Evolutionary conservation across 2,329 filamentous ascomycete species (phyloP), one percentile per base, ranked within the genome.

Genomic region (Daldinia sp.): DNA sequence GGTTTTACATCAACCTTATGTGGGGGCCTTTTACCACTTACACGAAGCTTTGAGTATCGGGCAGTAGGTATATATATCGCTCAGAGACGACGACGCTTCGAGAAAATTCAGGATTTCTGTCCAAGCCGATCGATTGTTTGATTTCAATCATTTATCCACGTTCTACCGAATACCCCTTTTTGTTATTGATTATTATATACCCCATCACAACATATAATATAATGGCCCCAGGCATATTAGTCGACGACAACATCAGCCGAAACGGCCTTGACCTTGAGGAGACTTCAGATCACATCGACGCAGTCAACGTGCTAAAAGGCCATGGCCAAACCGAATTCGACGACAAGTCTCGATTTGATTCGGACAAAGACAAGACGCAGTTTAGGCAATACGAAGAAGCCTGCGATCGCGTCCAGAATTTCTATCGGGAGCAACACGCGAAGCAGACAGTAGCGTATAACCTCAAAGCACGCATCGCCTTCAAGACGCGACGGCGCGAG

Each of bases 361-460:
- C 84, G 47, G 80, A 86, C 47, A 94, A 94, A 77, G 90, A 94
- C 82, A 94, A 94, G 82, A 84, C 87, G 19, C 82, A 89, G 68
- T 94, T 94, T 80, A 85, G 93, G 30, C 89, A 95, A 75, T 97
- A 94, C 79, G 88, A 93, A 71, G 88, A 89, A 13, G 92, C 93
- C 39, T 92, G 90, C 79, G 90, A 93, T 78, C 86, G 91, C 51
- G 92, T 96, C 76, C 93, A 93, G 82, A 86, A 85, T 81, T 96
- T 96, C 79, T 97, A 96, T 84, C 83, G 82, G 61, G 92, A 87
- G 74, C 87, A 89, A 73, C 87, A 89, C 76, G 81, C 82, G 74
- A 88, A 87, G 81, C 90, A 93, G 77, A 93, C 90, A 48, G 87
- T 92, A 0, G 87, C 91, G 8, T 96, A 94, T 84, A 96, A 96